These are phyloP conservation scores for Fusarium sp. DNA, from an alignment of 2,329 filamentous ascomycete genomes.

Conservation along the genomic window DNA sequence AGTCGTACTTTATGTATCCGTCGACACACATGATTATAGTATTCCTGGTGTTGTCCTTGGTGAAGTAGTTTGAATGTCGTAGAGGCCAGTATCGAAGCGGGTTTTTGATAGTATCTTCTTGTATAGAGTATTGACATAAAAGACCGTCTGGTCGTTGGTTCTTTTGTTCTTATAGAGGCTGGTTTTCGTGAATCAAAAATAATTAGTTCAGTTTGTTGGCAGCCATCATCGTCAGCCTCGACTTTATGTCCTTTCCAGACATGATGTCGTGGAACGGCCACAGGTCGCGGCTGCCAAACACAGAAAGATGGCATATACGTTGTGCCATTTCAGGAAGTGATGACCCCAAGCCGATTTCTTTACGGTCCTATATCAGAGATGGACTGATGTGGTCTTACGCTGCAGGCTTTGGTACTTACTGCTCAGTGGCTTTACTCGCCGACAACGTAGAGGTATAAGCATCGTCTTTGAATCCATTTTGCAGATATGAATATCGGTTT, in stretches of 20 bases:
- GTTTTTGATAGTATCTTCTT: neutral
- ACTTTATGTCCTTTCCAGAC: neutral
- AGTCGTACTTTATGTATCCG: slow-evolving; percentile 29
- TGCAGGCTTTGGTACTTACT: neutral
- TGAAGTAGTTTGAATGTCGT: neutral
- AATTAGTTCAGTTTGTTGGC: neutral
- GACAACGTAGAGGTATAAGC: neutral
- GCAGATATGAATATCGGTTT: neutral
- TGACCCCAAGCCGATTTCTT: neutral
- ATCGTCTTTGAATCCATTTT: no score
- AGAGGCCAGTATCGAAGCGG: neutral
- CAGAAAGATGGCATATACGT: neutral
- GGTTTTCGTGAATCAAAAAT: neutral
- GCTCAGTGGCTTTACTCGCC: neutral
- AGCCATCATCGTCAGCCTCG: neutral
- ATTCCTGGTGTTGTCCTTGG: neutral
- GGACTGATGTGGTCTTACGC: neutral
- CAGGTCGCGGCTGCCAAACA: neutral
- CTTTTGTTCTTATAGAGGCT: neutral
- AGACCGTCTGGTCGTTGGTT: neutral
- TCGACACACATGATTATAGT: slow-evolving; percentile 19
- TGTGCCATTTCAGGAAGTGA: neutral
- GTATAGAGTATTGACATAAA: neutral
- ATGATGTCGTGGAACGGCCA: slow-evolving; percentile 9
- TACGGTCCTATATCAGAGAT: neutral